These are phyloP conservation scores for Ustanciosporium gigantosporum DNA, from an alignment of 1,284 basidiomycete species.

Conservation along the genomic window DNA sequence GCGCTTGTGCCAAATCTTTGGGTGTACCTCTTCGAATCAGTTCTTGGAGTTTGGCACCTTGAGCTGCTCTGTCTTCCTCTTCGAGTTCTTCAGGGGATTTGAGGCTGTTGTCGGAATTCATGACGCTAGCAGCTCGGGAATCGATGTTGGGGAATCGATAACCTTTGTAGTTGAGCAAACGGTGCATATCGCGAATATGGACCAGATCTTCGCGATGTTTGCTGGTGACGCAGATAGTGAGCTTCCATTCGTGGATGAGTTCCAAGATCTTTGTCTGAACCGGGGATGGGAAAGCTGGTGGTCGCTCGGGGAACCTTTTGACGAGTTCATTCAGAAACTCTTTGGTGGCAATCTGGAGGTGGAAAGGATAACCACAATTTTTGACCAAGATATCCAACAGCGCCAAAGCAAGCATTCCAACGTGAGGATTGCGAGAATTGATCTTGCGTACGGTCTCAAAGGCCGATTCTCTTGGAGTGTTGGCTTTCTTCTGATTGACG, in stretches of 20 bases:
- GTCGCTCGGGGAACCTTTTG: conserved; percentile 93
- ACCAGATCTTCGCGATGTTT: conserved; percentile 95
- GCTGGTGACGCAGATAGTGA: conserved; percentile 83
- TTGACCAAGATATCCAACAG: conserved; percentile 92
- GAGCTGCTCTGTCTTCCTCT: conserved; percentile 89
- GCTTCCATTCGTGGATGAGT: conserved; percentile 92
- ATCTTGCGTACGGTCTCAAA: conserved; percentile 79
- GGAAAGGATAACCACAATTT: conserved; percentile 93
- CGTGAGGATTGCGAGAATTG: conserved; percentile 87
- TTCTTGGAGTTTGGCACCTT: conserved; percentile 96
- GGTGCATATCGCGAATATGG: conserved; percentile 97
- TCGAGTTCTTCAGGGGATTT: conserved; percentile 96
- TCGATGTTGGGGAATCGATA: conserved; percentile 59
- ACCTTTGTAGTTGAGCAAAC: conserved; percentile 88
- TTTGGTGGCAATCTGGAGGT: conserved; percentile 97
- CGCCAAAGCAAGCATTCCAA: conserved; percentile 74
- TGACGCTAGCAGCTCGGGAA: conserved; percentile 47
- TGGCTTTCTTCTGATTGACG: conserved; percentile 93
- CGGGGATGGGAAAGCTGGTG: conserved; percentile 88
- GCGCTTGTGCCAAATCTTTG: conserved; percentile 89
- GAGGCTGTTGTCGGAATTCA: conserved; percentile 69
- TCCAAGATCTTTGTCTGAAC: conserved; percentile 94
- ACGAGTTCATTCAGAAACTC: conserved; percentile 99
- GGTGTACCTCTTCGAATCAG: conserved; percentile 94
- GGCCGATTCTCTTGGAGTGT: conserved; percentile 89